Conservation (phyloP, 2,329 filamentous ascomycete species). For the Fusarium concolor region DNA sequence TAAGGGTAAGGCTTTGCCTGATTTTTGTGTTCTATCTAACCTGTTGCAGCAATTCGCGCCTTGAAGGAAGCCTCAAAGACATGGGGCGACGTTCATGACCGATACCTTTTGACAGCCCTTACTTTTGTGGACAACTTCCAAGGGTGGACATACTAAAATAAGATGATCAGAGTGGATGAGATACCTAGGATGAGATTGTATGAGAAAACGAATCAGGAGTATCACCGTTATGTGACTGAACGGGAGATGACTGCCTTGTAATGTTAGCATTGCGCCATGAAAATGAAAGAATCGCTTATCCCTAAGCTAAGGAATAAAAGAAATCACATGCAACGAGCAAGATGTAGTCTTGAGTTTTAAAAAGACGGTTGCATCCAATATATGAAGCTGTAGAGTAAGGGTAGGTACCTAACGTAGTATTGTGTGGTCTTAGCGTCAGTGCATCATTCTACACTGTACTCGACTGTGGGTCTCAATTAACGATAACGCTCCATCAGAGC, state of each 20-base stretch:
- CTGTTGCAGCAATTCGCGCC: slow-evolving; percentile 70
- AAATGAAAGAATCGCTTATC: not conserved
- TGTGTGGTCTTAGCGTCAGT: not conserved
- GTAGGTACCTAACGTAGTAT: no score
- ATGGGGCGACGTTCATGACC: slow-evolving; percentile 76
- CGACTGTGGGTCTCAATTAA: slow-evolving; percentile 28
- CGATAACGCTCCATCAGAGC: slow-evolving; percentile 34
- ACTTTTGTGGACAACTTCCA: slow-evolving; percentile 79
- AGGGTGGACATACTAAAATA: slow-evolving; percentile 66
- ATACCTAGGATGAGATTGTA: slow-evolving; percentile 6
- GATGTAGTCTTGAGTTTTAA: not conserved
- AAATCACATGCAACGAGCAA: not conserved
- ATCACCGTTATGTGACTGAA: not conserved
- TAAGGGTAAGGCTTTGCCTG: slow-evolving; percentile 68
- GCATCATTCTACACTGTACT: slow-evolving; percentile 30
- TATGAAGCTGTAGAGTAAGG: no score
- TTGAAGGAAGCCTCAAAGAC: slow-evolving; percentile 79
- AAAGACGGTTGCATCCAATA: no score
- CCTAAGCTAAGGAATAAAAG: not conserved
- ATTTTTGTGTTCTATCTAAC: slow-evolving; percentile 6
- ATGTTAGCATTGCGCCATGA: not conserved
- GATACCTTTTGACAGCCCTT: slow-evolving; percentile 75
- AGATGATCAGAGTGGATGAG: not conserved
- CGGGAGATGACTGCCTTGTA: slow-evolving; percentile 4
- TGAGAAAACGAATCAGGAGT: slow-evolving; percentile 7